Evolutionary conservation across 1,139 yeast species (phyloP), one percentile per base, ranked within the genome.

Genomic region (Scheffersomyces lignicola): DNA sequence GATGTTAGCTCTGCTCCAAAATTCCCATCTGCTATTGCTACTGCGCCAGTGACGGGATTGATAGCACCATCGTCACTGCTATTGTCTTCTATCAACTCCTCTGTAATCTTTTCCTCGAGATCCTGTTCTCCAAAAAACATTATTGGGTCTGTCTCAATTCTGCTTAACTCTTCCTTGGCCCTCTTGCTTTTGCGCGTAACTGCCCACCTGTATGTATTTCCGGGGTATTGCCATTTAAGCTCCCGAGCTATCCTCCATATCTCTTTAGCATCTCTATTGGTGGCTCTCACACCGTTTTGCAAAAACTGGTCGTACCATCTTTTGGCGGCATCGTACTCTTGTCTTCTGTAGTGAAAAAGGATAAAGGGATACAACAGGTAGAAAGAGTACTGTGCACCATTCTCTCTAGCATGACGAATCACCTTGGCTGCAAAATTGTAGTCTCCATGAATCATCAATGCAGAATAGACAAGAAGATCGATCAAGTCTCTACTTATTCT

Each of bases 291-390:
- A 2, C 71, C 73, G 36, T 57, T 52, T 17, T 49, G 52, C 3
- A 62, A 58, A 27, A 70, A 41, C 26, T 65, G 54, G n/a, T 56
- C 49, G 43, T 65, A 69, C 76, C 76, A 70, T 10, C 52, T 33
- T 34, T 60, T 56, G 1, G 75, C 71, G 12, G 45, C 44, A 1
- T 51, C 51, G 40, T 43, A 45, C 33, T 69, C 69, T 9, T 54
- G 48, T 15, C 59, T 47, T n/a, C 47, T 45, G 41, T 65, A 63
- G 40, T 68, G 71, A 40, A 58, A 61, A 40, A 51, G 52, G 7
- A 70, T 61, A 33, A 70, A 65, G 1, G 76, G 74, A 34, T 54
- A 66, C 2, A 69, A 45, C 42, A 69, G 76, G 39, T 62, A 59
- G 45, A 69, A 67, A 0, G 74, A 57, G 27, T 65, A 56, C 7